These are phyloP conservation scores for Xylaria digitata DNA, from an alignment of 2,329 filamentous ascomycete genomes.

Conservation along the genomic window DNA sequence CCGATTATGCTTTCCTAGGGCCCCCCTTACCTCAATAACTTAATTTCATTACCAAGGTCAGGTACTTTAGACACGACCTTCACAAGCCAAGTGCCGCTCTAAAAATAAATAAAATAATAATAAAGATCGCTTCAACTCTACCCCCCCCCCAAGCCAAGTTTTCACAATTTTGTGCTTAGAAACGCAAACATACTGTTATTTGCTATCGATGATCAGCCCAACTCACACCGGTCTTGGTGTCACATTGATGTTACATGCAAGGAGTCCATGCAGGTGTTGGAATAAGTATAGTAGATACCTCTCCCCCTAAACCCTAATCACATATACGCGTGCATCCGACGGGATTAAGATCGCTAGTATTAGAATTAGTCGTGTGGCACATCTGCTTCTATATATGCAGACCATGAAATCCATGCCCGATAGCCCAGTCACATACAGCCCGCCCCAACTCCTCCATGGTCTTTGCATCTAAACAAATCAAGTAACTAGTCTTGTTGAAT, in stretches of 20 bases:
- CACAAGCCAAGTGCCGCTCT: no score
- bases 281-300: not conserved
- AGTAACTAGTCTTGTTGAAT: conserved; percentile 67
- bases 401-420: conserved; percentile 75
- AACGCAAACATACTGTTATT: not conserved
- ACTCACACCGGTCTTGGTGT: not conserved
- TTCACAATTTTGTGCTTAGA: no score
- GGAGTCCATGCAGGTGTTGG: no score
- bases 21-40: no score
- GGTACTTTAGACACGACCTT: no score
- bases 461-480: conserved; percentile 72
- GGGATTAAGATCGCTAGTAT: not conserved
- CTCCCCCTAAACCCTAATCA: not conserved
- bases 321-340: not conserved
- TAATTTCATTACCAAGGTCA: no score
- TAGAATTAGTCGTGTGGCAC: not conserved
- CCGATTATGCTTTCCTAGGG: no score
- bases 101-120: no score
- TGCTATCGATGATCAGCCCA: not conserved
- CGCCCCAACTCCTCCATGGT: conserved; percentile 72
- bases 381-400: conserved; percentile 51
- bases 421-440: conserved; percentile 69
- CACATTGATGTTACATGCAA: not conserved
- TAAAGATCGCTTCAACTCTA: no score
- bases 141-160: no score